A percentile compares a stretch with the other conserved stretches of the same genome.
These are phyloP conservation scores for Mrakia hoshinonis DNA, from an alignment of 768 basidiomycete species.

Conservation along the genomic window DNA sequence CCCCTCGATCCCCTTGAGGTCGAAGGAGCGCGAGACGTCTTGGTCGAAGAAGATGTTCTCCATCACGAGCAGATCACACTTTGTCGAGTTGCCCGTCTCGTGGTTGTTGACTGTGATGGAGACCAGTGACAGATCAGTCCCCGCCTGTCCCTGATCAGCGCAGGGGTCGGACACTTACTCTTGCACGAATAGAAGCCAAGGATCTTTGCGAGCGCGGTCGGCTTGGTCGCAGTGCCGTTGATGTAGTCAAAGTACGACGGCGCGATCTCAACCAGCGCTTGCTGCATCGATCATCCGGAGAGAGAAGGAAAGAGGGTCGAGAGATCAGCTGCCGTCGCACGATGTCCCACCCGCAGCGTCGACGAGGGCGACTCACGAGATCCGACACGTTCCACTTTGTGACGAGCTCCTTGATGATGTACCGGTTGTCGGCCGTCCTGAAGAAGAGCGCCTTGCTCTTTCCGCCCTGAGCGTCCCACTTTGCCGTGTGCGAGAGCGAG, in stretches of 20 bases:
- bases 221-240: constrained; percentile 56
- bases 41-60: constrained; percentile 72
- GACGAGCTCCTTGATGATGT: constrained; percentile 76
- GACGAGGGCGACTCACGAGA: constrained; percentile 8
- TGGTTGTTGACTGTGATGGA: constrained; percentile 56
- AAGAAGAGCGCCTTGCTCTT: constrained; percentile 71
- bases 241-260: constrained; percentile 74
- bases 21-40: constrained; percentile 61
- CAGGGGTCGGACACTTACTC: constrained; percentile 8
- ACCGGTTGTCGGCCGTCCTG: constrained; percentile 68
- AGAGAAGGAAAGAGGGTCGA: background rate
- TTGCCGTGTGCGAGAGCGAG: constrained; percentile 54
- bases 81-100: constrained; percentile 55
- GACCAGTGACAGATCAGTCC: background rate
- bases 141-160: background rate
- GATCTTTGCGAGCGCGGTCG: constrained; percentile 67
- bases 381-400: constrained; percentile 45
- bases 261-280: constrained; percentile 65
- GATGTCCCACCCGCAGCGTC: background rate
- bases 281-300: constrained; percentile 33
- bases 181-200: constrained; percentile 45
- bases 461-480: constrained; percentile 64
- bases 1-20: constrained; percentile 74
- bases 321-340: background rate
- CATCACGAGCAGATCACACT: constrained; percentile 72